Base-by-base conservation (phyloP, 768 basidiomycete genomes). In the Myochromella boudieri region DNA sequence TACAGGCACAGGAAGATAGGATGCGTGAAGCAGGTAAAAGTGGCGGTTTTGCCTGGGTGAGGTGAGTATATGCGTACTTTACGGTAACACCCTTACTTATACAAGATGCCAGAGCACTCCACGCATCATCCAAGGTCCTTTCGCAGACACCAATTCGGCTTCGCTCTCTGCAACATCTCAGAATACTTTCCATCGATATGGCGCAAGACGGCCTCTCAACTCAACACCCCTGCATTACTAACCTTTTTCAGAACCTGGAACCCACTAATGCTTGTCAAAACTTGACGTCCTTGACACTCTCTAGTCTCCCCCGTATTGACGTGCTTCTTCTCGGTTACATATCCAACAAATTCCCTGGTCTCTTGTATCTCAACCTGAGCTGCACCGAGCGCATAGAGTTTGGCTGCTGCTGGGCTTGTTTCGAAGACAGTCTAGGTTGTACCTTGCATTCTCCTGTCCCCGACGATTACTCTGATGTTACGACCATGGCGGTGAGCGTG, bases 361-460 rank as follows among this genome's bases (percentile, higher is more conserved):
- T 88, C 34, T 45, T 49, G 2, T 63, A 69, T 40, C 74, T 88
- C 10, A 69, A 78, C 50, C 66, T 87, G 38, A 81, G 78, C 55
- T 80, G 78, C 48, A 75, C 78, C 4, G 82, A 84, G 51, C 72
- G 81, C 29, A 66, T 87, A 36, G 75, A 80, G 46, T 57, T 71
- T 22, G 68, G 64, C 41, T 85, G 82, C 58, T 88, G 85, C 60
- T 80, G 79, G 73, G 55, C 59, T 36, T 88, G 86, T 59, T 80
- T 80, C 49, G 81, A 82, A 63, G 84, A 85, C 33, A 81, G 77
- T 38, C 66, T 80, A 20, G 71, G 66, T 7, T 69, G 72, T 40
- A 71, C 73, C 20, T 49, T 73, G 3, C 84, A 87, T 61, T 88
- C 85, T 6, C 85, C 85, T 0, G 69, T 88, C 45, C 79, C 79